Evolutionary conservation across 805 yeast genomes (phyloP), one percentile per base, ranked within the genome.

Genomic region (Candida odintsovae): DNA sequence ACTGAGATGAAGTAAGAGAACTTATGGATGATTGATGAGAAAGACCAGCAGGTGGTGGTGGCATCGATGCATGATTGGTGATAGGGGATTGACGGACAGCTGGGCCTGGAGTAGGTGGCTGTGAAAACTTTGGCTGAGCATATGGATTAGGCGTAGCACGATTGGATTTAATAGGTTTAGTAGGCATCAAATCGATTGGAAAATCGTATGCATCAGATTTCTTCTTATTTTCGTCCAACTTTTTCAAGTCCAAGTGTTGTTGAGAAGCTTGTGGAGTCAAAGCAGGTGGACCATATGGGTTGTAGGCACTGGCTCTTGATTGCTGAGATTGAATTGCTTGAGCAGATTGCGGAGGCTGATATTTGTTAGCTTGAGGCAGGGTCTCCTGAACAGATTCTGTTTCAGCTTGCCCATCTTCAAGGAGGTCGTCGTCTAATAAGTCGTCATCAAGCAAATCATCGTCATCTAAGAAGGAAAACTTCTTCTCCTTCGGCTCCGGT

Each of bases 161-260:
- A 10, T 13, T 23, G 13, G 33, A 15, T 16, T 29, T 15, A 10
- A 41, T n/a, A 18, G 43, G 51, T 56, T 57, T 69, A 20, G 67
- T 69, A 2, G 73, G 65, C 12, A 83, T 64, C 39, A 85, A 59
- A 40, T 72, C 78, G 19, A 70, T 66, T 1, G 92, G 92, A 56
- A 85, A 83, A 57, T 85, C 94, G 55, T 83, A 85, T 0, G 90
- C 89, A 65, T 83, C 88, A n/a, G 82, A 76, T 59, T 79, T 82
- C 55, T 76, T 75, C 61, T 82, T 81, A 36, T 69, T 68, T n/a
- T 63, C 65, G 44, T 68, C 70, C 16, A 78, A 58, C 41, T 69
- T 68, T 46, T 55, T 43, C 13, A 62, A 42, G 20, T 57, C 64
- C 22, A 63, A 40, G 36, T 59, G 57, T 15, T 41, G 19, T 18